These are phyloP conservation scores for Eragrostis tef DNA, from an alignment of 202 grass and related monocot species.

Conservation along the genomic window DNA sequence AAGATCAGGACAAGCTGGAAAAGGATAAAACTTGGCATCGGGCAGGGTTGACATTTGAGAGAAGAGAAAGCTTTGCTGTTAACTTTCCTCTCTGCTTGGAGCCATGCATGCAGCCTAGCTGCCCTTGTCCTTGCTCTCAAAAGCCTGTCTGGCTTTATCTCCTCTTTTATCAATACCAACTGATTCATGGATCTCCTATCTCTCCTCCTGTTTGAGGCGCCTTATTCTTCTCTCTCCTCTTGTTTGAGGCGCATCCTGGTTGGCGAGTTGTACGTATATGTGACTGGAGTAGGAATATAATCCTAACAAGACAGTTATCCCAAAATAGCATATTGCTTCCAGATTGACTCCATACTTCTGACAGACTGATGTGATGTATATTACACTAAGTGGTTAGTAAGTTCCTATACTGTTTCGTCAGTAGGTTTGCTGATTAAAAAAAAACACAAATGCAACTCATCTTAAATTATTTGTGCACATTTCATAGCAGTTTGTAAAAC, in stretches of 20 bases:
- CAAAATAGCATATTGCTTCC: not conserved
- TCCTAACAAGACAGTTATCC: slow-evolving; percentile 3
- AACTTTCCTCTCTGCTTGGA: slow-evolving; percentile 50
- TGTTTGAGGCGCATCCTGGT: not conserved
- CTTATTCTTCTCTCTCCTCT: not conserved
- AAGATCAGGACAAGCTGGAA: slow-evolving; percentile 48
- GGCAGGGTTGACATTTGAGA: slow-evolving; percentile 58
- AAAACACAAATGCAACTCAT: not conserved
- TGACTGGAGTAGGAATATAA: not conserved
- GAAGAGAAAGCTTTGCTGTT: slow-evolving; percentile 35
- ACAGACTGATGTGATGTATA: not conserved
- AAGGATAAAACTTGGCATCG: slow-evolving; percentile 40
- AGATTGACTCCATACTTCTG: not conserved
- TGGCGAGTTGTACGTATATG: not conserved
- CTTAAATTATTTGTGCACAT: not conserved
- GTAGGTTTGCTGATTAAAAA: not conserved
- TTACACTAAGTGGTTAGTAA: not conserved
- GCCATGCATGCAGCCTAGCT: slow-evolving; percentile 31
- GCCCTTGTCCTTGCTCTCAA: slow-evolving; percentile 46
- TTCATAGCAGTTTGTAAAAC: not conserved
- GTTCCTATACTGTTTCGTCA: not conserved
- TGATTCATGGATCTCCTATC: not conserved
- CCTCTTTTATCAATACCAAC: slow-evolving; percentile 17
- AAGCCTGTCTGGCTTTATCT: slow-evolving; percentile 38
- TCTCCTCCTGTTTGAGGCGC: not conserved